phyloP scores from a whole-genome alignment of 2,329 filamentous ascomycete genomes.

The Nothomitra cinnamomea region DNA sequence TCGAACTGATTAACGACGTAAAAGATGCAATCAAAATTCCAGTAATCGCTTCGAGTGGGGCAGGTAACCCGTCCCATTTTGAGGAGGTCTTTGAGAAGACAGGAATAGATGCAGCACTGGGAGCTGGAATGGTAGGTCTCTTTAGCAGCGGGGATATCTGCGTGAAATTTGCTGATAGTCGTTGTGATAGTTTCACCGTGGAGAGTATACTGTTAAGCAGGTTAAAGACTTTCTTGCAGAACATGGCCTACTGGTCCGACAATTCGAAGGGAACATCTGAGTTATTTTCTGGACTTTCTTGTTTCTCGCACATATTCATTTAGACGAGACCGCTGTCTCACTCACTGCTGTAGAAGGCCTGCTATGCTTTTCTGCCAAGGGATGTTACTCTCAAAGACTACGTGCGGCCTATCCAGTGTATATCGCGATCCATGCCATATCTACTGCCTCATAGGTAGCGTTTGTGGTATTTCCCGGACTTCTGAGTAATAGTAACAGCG shows the following conservation, averaged over 20 bases:
- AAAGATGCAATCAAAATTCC: slow-evolving; percentile 79
- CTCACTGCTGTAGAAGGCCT: too few relatives aligned
- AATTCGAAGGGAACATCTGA: slow-evolving; percentile 43
- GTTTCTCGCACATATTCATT: background rate
- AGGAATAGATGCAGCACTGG: slow-evolving; percentile 76
- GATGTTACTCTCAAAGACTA: too few relatives aligned
- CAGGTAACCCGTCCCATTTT: slow-evolving; percentile 77
- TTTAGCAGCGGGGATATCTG: background rate
- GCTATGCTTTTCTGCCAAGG: too few relatives aligned
- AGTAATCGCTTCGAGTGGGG: slow-evolving; percentile 87
- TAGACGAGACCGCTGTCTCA: too few relatives aligned
- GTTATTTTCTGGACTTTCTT: background rate
- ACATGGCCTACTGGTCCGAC: slow-evolving; percentile 60
- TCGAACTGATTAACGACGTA: slow-evolving; percentile 78
- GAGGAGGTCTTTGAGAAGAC: slow-evolving; percentile 78
- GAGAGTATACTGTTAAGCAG: slow-evolving; percentile 84
- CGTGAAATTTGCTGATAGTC: background rate
- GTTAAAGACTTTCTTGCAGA: slow-evolving; percentile 70
- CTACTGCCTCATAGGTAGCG: too few relatives aligned
- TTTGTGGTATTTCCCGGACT: too few relatives aligned
- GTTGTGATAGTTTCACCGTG: slow-evolving; percentile 64
- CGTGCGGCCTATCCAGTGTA: too few relatives aligned
- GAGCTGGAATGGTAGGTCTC: slow-evolving; percentile 65
- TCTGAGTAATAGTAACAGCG: too few relatives aligned
- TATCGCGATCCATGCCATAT: too few relatives aligned